phyloP scores from a whole-genome alignment of 2,329 filamentous ascomycete species.

The Rhinocladiella similis region DNA sequence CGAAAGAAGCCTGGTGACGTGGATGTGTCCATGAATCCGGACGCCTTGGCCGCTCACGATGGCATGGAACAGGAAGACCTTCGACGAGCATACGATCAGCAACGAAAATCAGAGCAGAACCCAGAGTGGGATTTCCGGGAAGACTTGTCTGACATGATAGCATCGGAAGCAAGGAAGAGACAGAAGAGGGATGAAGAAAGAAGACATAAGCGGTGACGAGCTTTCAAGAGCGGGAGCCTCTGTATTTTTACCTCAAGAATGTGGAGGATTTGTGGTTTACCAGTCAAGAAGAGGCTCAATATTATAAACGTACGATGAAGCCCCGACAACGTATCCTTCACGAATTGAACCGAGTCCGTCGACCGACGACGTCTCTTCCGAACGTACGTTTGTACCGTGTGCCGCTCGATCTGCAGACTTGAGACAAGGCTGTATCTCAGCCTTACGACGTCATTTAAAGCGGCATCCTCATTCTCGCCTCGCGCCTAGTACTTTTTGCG shows the following conservation, averaged over 20 bases:
- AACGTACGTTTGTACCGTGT: too few relatives aligned
- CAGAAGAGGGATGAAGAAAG: conserved; percentile 84
- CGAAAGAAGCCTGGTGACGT: conserved; percentile 96
- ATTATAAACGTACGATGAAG: too few relatives aligned
- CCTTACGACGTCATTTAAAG: neutral
- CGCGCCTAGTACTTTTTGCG: neutral
- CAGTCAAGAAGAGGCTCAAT: too few relatives aligned
- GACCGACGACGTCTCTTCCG: too few relatives aligned
- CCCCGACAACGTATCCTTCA: too few relatives aligned
- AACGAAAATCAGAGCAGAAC: conserved; percentile 65
- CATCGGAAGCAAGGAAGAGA: conserved; percentile 85
- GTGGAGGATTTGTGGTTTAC: too few relatives aligned
- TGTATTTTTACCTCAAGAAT: neutral
- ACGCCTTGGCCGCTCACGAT: conserved; percentile 71
- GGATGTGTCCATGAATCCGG: conserved; percentile 86
- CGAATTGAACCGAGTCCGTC: too few relatives aligned
- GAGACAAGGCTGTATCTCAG: neutral
- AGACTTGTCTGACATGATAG: conserved; percentile 94
- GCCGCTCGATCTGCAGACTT: neutral
- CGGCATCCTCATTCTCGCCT: neutral
- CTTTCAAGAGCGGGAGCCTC: neutral
- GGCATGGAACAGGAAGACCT: conserved; percentile 84
- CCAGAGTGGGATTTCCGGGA: conserved; percentile 79
- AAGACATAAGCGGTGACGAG: conserved; percentile 54
- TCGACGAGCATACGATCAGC: conserved; percentile 73